Evolutionary conservation across 2,329 filamentous ascomycete species (phyloP).

Genomic region (Gnomoniopsis smithogilvyi): DNA sequence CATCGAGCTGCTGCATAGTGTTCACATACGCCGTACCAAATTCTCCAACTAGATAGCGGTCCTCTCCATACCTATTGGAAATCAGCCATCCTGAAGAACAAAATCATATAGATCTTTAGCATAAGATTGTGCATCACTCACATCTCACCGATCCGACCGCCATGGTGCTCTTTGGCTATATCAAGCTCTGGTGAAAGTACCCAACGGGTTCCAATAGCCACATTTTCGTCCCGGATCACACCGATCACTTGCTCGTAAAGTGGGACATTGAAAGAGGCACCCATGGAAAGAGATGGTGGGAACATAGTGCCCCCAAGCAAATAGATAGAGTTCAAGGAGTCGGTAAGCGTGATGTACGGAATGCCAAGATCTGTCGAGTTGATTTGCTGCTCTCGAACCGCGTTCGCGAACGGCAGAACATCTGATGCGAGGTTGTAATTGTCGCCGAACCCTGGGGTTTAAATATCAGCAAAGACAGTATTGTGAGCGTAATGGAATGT

Average conservation of each 20-base stretch:
- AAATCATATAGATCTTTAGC: neutral
- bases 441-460: constrained; percentile 23
- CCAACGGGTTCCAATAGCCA: constrained; percentile 30
- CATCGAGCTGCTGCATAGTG: constrained; percentile 32
- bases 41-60: constrained; percentile 28
- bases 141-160: constrained; percentile 25
- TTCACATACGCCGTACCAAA: constrained; percentile 31
- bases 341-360: constrained; percentile 25
- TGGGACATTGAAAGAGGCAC: constrained; percentile 28
- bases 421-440: constrained; percentile 28
- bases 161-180: constrained; percentile 29
- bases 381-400: constrained; percentile 21
- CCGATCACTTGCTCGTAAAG: constrained; percentile 26
- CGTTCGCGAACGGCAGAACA: constrained; percentile 25
- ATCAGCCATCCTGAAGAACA: neutral
- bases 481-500: neutral
- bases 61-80: constrained; percentile 28
- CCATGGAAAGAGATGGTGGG: constrained; percentile 28
- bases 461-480: neutral
- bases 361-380: constrained; percentile 21
- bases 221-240: constrained; percentile 29
- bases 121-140: constrained; percentile 3
- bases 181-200: constrained; percentile 32
- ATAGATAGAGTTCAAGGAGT: constrained; percentile 29
- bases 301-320: constrained; percentile 30